phyloP scores from a whole-genome alignment of 331 rosid genomes.

The Rosa hybrid region DNA sequence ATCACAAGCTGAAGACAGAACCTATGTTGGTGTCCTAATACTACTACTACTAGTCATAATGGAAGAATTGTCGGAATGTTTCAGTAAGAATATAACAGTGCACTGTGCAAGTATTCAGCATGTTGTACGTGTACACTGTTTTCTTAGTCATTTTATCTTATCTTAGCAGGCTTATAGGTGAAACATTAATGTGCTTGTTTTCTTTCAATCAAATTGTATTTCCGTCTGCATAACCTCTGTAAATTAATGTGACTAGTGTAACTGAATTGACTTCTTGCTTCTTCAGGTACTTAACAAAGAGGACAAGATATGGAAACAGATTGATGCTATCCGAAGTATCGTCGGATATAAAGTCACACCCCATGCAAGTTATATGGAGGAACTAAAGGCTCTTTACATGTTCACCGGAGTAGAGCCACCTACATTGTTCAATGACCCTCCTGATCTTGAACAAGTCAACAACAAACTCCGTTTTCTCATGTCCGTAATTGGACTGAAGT shows the following conservation, averaged over 20 bases:
- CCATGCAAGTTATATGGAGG: conserved; percentile 50
- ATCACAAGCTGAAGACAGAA: background rate
- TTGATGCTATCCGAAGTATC: conserved; percentile 45
- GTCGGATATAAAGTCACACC: conserved; percentile 54
- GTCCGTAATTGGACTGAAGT: conserved; percentile 75
- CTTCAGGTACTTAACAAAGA: conserved; percentile 44
- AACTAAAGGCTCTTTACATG: conserved; percentile 69
- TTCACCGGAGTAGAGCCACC: conserved; percentile 76
- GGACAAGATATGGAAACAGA: conserved; percentile 50
- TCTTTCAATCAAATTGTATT: background rate
- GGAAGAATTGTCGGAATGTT: background rate
- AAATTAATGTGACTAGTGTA: background rate
- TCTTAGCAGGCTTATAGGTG: background rate
- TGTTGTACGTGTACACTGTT: background rate
- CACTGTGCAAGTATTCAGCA: background rate
- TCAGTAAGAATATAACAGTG: background rate
- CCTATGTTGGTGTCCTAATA: background rate
- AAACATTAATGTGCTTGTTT: background rate
- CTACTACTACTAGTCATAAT: background rate
- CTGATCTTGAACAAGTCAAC: conserved; percentile 38
- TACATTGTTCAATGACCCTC: conserved; percentile 27
- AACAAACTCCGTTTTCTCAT: conserved; percentile 61
- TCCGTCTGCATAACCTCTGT: background rate
- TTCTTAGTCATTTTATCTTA: background rate
- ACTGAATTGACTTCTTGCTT: background rate